Percentiles rank a stretch among this genome's conserved stretches.
Evolutionary conservation across 306 rosid species (phyloP).

Genomic region (Lotus japonicus): DNA sequence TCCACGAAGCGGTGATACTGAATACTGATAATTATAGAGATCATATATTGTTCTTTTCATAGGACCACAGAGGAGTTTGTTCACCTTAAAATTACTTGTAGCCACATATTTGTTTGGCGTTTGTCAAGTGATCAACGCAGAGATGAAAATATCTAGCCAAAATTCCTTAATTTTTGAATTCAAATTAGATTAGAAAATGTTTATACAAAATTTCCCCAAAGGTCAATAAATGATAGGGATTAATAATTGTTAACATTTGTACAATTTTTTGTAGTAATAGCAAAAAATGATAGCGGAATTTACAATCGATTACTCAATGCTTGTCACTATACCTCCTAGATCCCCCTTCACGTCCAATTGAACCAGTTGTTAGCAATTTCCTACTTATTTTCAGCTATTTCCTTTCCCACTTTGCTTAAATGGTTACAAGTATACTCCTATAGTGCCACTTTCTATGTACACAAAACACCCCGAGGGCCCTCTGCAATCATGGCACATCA

Average conservation of each 20-base stretch:
- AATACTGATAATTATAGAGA: no score
- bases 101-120: no score
- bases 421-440: constrained; percentile 45
- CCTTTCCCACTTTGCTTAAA: constrained; percentile 43
- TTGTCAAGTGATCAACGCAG: no score
- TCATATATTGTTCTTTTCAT: no score
- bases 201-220: constrained; percentile 22
- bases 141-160: no score
- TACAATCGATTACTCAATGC: constrained; percentile 27
- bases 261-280: constrained; percentile 36
- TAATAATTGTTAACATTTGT: constrained; percentile 26
- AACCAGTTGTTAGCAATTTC: constrained; percentile 40
- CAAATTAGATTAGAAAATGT: constrained; percentile 17
- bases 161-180: no score
- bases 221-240: constrained; percentile 4
- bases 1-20: no score
- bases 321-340: constrained; percentile 25
- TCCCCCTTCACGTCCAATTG: constrained; percentile 17
- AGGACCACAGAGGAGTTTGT: no score
- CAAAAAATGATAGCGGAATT: constrained; percentile 34
- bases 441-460: constrained; percentile 53
- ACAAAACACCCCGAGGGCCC: constrained; percentile 42
- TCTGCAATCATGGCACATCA: constrained; percentile 30
- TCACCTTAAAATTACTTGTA: no score
- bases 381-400: constrained; percentile 47